Evolutionary conservation across 2,329 filamentous ascomycete genomes (phyloP).

Genomic region (Sclerotinia glacialis): DNA sequence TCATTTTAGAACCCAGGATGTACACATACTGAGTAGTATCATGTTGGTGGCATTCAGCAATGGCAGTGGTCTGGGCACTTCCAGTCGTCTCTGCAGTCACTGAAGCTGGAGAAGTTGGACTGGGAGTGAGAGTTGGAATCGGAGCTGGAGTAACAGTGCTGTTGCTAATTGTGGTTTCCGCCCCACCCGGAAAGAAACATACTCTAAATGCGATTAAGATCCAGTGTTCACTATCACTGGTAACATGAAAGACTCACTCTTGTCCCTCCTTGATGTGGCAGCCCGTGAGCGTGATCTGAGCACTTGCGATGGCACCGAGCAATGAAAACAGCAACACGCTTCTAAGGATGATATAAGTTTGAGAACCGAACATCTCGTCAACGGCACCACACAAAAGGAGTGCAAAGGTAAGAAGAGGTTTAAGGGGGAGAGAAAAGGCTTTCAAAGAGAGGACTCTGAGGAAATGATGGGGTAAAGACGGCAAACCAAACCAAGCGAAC

Average conservation of each 20-base stretch:
- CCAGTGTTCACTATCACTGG: not conserved
- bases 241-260: not conserved
- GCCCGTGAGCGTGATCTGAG: conserved; percentile 1
- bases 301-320: not conserved
- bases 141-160: not conserved
- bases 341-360: not conserved
- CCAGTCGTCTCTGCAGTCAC: not conserved
- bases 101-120: not conserved
- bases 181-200: not conserved
- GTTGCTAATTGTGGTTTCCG: not conserved
- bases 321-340: not conserved
- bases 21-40: conserved; percentile 1
- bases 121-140: not conserved
- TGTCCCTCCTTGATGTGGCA: conserved; percentile 1
- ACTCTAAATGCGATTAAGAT: not conserved
- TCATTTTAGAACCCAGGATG: not conserved
- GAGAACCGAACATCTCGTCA: not conserved
- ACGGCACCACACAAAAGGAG: not conserved
- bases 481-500: not conserved
- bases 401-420: not conserved
- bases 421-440: not conserved
- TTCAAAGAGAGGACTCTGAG: not conserved
- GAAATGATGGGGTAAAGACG: not conserved
- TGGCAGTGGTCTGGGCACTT: not conserved
- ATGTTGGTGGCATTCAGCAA: conserved; percentile 6